These are phyloP conservation scores for Gossypium turneri DNA, from an alignment of 345 rosid genomes.

Conservation along the genomic window DNA sequence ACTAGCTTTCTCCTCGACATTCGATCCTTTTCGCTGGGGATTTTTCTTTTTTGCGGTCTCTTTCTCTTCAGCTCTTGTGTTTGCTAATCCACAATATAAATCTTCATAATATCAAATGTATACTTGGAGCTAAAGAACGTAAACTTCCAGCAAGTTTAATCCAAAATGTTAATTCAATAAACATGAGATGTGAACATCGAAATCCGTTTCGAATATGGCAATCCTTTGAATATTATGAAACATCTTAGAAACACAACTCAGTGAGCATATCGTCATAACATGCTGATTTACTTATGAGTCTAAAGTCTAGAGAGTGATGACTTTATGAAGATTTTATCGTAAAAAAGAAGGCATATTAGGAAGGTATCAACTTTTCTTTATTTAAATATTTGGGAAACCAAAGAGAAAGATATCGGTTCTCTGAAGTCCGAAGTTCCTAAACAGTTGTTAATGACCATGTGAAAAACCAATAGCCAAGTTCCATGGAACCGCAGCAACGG, in stretches of 20 bases:
- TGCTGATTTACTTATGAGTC: background rate
- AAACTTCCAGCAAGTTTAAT: background rate
- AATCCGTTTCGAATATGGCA: background rate
- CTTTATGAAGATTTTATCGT: background rate
- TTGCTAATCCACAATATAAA: slow-evolving; percentile 18
- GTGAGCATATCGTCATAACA: background rate
- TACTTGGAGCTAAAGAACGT: background rate
- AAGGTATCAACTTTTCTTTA: background rate
- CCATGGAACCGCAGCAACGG: background rate
- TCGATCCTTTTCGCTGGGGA: background rate
- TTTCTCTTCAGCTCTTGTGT: slow-evolving; percentile 10
- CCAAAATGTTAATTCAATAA: background rate
- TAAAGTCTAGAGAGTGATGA: background rate
- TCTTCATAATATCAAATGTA: background rate
- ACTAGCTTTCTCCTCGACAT: background rate
- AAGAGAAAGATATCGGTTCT: background rate
- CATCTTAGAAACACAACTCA: background rate
- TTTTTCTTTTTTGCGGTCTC: background rate
- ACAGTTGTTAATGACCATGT: background rate
- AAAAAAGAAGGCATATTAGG: background rate
- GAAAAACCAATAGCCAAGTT: background rate
- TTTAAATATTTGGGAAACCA: background rate
- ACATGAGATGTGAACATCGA: background rate
- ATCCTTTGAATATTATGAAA: background rate
- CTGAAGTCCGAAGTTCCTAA: background rate